Evolutionary conservation across 2,329 filamentous ascomycete species (phyloP).

Genomic region (Hypoxylon rubiginosum): DNA sequence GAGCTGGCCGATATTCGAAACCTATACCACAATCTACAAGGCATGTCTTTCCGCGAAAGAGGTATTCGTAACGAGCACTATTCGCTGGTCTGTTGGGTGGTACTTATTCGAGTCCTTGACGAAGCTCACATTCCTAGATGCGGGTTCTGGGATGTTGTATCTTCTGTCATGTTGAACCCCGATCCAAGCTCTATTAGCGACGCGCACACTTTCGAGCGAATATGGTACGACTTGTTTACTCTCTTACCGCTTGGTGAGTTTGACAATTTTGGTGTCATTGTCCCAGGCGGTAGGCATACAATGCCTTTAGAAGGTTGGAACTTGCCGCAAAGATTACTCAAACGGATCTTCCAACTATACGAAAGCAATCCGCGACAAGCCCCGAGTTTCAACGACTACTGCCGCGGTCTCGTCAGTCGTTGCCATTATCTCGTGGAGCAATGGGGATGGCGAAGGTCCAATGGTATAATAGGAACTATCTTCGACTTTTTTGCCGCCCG

Average conservation of each 20-base stretch:
- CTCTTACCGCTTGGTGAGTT: conserved; percentile 73
- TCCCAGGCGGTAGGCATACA: conserved; percentile 55
- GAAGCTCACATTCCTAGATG: conserved; percentile 63
- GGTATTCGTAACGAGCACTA: conserved; percentile 65
- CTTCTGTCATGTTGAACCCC: conserved; percentile 58
- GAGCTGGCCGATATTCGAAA: conserved; percentile 60
- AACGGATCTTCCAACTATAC: conserved; percentile 71
- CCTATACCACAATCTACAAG: conserved; percentile 64
- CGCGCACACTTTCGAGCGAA: conserved; percentile 64
- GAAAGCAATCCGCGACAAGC: conserved; percentile 66
- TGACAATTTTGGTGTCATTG: conserved; percentile 65
- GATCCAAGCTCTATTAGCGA: conserved; percentile 56
- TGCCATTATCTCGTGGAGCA: conserved; percentile 74
- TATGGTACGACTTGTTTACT: conserved; percentile 72
- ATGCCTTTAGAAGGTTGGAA: conserved; percentile 69
- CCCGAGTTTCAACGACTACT: conserved; percentile 75
- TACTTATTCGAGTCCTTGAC: conserved; percentile 67
- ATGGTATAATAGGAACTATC: conserved; percentile 69
- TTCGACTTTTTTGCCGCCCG: conserved; percentile 78
- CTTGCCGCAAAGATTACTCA: conserved; percentile 69
- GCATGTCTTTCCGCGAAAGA: conserved; percentile 60
- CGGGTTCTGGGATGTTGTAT: conserved; percentile 73
- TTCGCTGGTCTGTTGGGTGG: conserved; percentile 68
- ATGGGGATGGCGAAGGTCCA: conserved; percentile 75
- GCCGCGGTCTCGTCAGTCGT: conserved; percentile 68